A percentile compares a stretch with the other conserved stretches of the same genome.
phyloP scores from a whole-genome alignment of 1,284 basidiomycete genomes.

The Boletus smithii region DNA sequence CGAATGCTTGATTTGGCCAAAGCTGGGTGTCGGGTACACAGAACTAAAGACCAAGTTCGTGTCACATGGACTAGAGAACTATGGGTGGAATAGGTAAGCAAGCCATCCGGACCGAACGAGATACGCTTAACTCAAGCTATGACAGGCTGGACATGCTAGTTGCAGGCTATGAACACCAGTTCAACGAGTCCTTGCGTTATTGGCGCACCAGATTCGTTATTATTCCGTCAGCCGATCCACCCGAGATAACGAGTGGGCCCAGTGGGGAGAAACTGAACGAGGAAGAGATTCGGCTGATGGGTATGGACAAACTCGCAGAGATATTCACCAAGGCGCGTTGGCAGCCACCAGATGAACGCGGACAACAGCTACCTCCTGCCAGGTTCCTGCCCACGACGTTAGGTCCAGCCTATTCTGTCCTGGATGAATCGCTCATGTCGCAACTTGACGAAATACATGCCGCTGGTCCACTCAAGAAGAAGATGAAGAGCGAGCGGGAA shows the following conservation, averaged over 20 bases:
- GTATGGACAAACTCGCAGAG: conserved; percentile 90
- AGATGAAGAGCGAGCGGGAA: conserved; percentile 71
- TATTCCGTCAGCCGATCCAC: conserved; percentile 78
- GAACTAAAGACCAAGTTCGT: conserved; percentile 74
- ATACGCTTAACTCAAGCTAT: neutral
- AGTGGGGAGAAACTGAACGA: conserved; percentile 74
- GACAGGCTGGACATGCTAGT: conserved; percentile 75
- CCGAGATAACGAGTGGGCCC: conserved; percentile 51
- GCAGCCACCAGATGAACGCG: conserved; percentile 61
- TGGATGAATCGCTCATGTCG: conserved; percentile 73
- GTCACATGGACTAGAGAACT: conserved; percentile 75
- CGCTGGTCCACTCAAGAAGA: conserved; percentile 69
- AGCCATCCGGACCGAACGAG: neutral
- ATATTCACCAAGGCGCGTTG: conserved; percentile 81
- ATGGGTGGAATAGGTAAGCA: conserved; percentile 75
- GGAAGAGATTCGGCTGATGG: conserved; percentile 84
- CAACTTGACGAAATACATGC: conserved; percentile 79
- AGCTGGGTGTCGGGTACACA: conserved; percentile 83
- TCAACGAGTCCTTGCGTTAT: conserved; percentile 81
- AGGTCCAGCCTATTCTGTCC: conserved; percentile 72
- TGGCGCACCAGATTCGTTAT: conserved; percentile 96
- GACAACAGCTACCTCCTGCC: conserved; percentile 51
- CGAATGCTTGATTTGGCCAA: conserved; percentile 91
- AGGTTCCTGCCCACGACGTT: conserved; percentile 79
- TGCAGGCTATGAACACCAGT: conserved; percentile 80